Evolutionary conservation across 2,329 filamentous ascomycete species (phyloP), one percentile per base, ranked within the genome.

Genomic region (Penicillium sp.): DNA sequence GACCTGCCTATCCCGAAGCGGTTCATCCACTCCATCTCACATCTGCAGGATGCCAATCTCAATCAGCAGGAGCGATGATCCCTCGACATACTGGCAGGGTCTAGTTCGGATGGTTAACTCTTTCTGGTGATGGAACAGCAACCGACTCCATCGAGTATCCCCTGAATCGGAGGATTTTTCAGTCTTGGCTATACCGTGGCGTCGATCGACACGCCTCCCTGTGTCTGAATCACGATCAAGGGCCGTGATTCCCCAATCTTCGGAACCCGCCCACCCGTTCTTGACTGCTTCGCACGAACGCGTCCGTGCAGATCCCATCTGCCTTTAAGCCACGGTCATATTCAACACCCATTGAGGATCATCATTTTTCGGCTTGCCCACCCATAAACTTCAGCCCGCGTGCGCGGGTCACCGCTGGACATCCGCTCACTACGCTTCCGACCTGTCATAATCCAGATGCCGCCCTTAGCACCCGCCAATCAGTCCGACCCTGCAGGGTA

Each of bases 31-130:
- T 49, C 35, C 31, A 52, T 56, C 43, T 44, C 38, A 32, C 42
- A 47, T 52, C 52, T 54, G 56, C 54, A 54, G 15, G 49, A 45
- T 43, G 50, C 44, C 48, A 53, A 55, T 55, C 52, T 50, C 52
- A 55, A 55, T 47, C 29, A 47, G 38, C 10, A 32, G 25, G 20
- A 23, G 20, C 20, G 3, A 4, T 23, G 20, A 23, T 23, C 20
- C 3, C 20, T 23, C 49, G 46, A 50, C 52, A 57, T 27, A 27
- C 8, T n/a, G 49, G 52, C 44, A 50, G 13, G 24, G 13, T 18
- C 44, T 43, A 43, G 27, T 42, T 4, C 40, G 18, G 32, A 25
- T 20, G 7, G 12, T 3, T 44, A 25, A n/a, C 49, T 35, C 32
- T 29, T 37, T 45, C 9, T n/a, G 29, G 35, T 15, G 15, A 41